phyloP scores from a whole-genome alignment of 805 yeast genomes.

The Candida adriatica region DNA sequence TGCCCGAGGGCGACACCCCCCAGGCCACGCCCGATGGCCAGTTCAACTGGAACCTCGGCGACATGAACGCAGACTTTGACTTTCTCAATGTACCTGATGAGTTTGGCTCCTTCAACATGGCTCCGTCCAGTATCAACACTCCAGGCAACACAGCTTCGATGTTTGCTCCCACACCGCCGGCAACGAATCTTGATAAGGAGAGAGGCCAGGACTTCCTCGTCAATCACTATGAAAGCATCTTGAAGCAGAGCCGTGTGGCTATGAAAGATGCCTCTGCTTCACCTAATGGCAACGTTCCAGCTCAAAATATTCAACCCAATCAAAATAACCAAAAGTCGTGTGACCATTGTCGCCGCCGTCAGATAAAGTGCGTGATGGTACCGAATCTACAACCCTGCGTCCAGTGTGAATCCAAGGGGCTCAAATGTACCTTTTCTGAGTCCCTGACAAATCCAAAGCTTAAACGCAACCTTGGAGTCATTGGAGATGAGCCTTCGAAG shows the following conservation, averaged over 20 bases:
- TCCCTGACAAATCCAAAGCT: conserved; percentile 37
- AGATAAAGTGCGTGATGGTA: conserved; percentile 68
- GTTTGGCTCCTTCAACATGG: conserved; percentile 6
- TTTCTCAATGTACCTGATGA: conserved; percentile 20
- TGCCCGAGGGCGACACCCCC: neutral
- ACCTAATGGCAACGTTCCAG: conserved; percentile 6
- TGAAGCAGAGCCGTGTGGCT: conserved; percentile 20
- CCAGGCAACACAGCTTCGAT: conserved; percentile 11
- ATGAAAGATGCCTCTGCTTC: conserved; percentile 17
- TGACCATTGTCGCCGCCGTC: conserved; percentile 76
- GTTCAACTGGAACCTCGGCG: conserved; percentile 18
- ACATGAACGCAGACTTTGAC: conserved; percentile 19
- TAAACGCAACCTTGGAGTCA: conserved; percentile 26
- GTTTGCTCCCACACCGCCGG: conserved; percentile 11
- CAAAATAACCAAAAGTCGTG: conserved; percentile 1
- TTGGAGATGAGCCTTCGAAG: conserved; percentile 11
- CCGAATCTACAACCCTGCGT: conserved; percentile 61
- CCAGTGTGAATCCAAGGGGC: conserved; percentile 67
- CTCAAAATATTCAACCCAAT: conserved; percentile 1
- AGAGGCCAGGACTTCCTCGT: conserved; percentile 12
- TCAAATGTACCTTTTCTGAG: conserved; percentile 70
- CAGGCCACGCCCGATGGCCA: no score
- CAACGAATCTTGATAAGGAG: conserved; percentile 2
- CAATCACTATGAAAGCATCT: conserved; percentile 20
- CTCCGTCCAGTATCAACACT: conserved; percentile 5